Conservation (phyloP, 176 grass and related monocot species). For the Musa beccarii region DNA sequence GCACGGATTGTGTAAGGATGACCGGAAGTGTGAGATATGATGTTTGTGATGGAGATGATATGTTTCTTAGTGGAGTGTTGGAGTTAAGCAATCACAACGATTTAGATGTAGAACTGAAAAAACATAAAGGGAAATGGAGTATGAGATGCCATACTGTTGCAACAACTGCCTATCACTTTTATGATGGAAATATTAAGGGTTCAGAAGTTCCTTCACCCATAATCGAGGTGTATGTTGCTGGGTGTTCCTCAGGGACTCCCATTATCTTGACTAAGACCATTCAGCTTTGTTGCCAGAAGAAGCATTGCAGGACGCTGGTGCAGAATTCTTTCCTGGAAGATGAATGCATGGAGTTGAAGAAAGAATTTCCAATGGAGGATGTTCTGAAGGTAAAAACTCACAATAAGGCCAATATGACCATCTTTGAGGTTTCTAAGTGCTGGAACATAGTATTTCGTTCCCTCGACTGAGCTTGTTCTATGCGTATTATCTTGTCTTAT, state of each 20-base stretch:
- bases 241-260: conserved; percentile 5
- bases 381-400: conserved; percentile 1
- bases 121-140: conserved; percentile 29
- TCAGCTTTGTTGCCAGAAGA: neutral
- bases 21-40: conserved; percentile 62
- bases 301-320: neutral
- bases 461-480: neutral
- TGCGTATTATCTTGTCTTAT: neutral
- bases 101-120: neutral
- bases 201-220: conserved; percentile 45
- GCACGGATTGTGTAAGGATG: conserved; percentile 47
- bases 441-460: neutral
- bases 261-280: conserved; percentile 21
- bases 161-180: conserved; percentile 38
- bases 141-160: conserved; percentile 44
- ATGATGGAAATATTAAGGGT: conserved; percentile 42
- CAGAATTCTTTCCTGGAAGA: neutral
- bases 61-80: conserved; percentile 47
- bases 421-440: neutral
- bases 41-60: conserved; percentile 35
- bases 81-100: conserved; percentile 30
- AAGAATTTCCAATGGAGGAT: neutral
- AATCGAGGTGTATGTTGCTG: conserved; percentile 60
- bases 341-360: neutral
- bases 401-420: neutral